Conservation (phyloP, 108 stramenopile species). For the Chaetoceros tenuissimus region DNA sequence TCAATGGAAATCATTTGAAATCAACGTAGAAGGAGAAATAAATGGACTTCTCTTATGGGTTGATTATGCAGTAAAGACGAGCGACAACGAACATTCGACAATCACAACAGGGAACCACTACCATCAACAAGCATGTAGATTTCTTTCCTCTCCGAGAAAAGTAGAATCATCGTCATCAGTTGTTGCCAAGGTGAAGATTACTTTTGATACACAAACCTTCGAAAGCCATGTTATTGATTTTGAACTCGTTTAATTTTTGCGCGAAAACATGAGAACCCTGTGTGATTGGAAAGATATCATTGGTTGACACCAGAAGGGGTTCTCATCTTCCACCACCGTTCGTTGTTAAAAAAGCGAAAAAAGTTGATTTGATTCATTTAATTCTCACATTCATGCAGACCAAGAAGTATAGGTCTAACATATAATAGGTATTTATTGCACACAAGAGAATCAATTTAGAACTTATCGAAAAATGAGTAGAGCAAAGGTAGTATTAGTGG, state of each 20-base stretch:
- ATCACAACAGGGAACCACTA: neutral
- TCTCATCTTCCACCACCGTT: no score
- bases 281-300: no score
- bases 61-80: conserved; percentile 22
- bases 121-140: neutral
- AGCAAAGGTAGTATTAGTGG: conserved; percentile 20
- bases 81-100: neutral
- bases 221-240: neutral
- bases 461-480: no score
- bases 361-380: no score
- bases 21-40: conserved; percentile 11
- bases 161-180: neutral
- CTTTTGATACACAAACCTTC: neutral
- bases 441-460: no score
- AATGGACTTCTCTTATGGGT: conserved; percentile 46
- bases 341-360: no score
- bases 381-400: no score
- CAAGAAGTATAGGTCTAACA: no score
- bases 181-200: neutral
- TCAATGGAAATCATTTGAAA: neutral
- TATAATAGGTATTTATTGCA: no score
- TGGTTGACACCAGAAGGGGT: no score
- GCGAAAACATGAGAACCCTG: neutral
- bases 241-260: neutral
- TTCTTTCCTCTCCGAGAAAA: neutral